Evolutionary conservation across 2,329 filamentous ascomycete species (phyloP), one percentile per base, ranked within the genome.

Genomic region (Calonectria hongkongensis): DNA sequence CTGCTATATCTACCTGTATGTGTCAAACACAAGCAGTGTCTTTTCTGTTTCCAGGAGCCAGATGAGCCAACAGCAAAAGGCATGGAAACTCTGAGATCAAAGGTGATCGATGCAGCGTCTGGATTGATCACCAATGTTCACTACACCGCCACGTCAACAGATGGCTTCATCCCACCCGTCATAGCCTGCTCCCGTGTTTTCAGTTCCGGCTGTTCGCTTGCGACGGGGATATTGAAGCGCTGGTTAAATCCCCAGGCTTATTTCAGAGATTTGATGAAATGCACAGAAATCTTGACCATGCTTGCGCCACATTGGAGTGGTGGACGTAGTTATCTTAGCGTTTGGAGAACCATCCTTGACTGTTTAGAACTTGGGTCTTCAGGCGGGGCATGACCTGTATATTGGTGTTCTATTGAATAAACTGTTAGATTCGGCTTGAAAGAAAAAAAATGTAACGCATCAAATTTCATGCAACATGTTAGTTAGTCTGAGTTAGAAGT

Each of bases 401-500:
- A 7, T 28, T 30, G 2, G 21, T 2, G 45, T 48, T 3, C 4
- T 3, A 21, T 41, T 60, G 30, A 33, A 33, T 9, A 25, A 15
- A 16, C 48, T 7, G 27, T 27, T 51, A 28, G 27, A 28, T 27
- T 27, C 27, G 21, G n/a, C 6, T 45, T 7, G 16, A 8, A 8
- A 6, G 6, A 21, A 15, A 45, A 45, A n/a, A n/a, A 5, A 45
- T 2, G 6, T 15, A 4, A n/a, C 4, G 15, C 16, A 51, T 51
- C 21, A 60, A 43, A 62, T 30, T 25, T 27, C 12, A 39, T 45
- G 5, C 2, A 45, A 25, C 9, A 28, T 27, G 12, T 10, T 8
- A 21, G 16, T 48, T 48, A 64, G 43, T 64, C 60, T 12, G 60
- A 45, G 16, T 64, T 64, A 18, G 60, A 64, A 7, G 60, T 64